Conservation (phyloP, 1,284 basidiomycete genomes). For the Cryptococcus wingfieldii region DNA sequence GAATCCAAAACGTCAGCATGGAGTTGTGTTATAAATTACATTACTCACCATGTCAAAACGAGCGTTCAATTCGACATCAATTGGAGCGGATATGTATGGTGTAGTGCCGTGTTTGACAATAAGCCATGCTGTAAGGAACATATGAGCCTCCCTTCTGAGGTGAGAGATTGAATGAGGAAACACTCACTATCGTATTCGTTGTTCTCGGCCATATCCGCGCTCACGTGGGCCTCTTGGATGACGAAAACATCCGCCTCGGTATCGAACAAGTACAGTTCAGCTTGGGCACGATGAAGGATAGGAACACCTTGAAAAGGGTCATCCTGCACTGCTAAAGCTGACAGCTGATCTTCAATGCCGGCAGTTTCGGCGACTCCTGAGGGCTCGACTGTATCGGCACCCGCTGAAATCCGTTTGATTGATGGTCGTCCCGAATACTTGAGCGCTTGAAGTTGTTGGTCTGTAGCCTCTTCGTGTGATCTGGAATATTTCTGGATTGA, state of each 20-base stretch:
- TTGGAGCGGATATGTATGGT: constrained; percentile 47
- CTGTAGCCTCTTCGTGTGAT: constrained; percentile 64
- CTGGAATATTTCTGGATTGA: constrained; percentile 63
- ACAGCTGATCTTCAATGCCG: constrained; percentile 3
- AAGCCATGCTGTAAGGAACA: constrained; percentile 41
- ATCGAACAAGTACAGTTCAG: constrained; percentile 68
- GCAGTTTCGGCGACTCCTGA: background rate
- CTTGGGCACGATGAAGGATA: constrained; percentile 42
- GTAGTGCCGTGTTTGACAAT: constrained; percentile 41
- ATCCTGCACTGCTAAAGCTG: constrained; percentile 12
- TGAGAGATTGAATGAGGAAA: background rate
- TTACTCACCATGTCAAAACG: constrained; percentile 44
- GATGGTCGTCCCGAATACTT: constrained; percentile 49
- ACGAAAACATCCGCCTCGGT: constrained; percentile 64
- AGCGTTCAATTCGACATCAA: constrained; percentile 59
- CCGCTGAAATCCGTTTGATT: too few species aligned
- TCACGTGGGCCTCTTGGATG: constrained; percentile 63
- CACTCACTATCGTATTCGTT: constrained; percentile 52
- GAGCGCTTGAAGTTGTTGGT: constrained; percentile 68
- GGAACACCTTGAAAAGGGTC: constrained; percentile 49
- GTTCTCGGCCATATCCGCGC: constrained; percentile 63
- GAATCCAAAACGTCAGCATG: constrained; percentile 7
- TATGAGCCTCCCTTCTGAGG: background rate
- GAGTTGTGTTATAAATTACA: background rate
- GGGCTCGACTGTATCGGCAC: background rate